Evolutionary conservation across 768 basidiomycete genomes (phyloP), one percentile per base, ranked within the genome.

Genomic region (Boletus subcaerulescens): DNA sequence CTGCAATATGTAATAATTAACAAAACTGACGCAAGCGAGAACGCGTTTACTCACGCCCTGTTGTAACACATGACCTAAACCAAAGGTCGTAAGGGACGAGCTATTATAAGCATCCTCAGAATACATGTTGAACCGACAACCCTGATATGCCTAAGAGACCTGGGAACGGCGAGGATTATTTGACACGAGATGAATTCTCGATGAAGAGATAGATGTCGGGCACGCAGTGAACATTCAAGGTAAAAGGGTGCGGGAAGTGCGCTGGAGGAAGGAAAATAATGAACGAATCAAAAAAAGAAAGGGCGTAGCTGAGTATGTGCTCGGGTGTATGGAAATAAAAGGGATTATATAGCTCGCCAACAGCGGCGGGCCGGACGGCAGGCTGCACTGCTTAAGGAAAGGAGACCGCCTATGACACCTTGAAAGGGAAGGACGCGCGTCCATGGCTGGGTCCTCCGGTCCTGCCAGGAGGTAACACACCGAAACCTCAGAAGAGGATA

Each of bases 1-100:
- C 32, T 55, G 35, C 2, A 12, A 50, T 14, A n/a, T n/a, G n/a
- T n/a, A 3, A 5, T 11, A 26, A 17, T 56, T 29, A 53, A 24
- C 10, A 29, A 49, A n/a, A 2, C n/a, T 18, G 22, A 50, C 5
- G 18, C 39, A 40, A 40, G 12, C 17, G 38, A 2, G 18, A 51
- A 18, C 24, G 18, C 1, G 7, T 41, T 13, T 43, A 53, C 62
- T 52, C 42, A 63, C 62, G n/a, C 31, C 39, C 17, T 57, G 46
- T 13, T 18, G 31, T 35, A 17, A 7, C 38, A 38, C 22, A 54
- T 56, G 40, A 42, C 39, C 40, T 5, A 5, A 32, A 31, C 9
- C 5, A 29, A 9, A 11, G 35, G 5, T 39, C n/a, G 3, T 5
- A 18, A 29, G 38, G 18, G 7, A 2, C 17, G 15, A 44, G 15